Percentiles rank a stretch among this genome's conserved stretches.
Conservation (phyloP, 2,329 filamentous ascomycete species). For the Colletotrichum tropicicola region DNA sequence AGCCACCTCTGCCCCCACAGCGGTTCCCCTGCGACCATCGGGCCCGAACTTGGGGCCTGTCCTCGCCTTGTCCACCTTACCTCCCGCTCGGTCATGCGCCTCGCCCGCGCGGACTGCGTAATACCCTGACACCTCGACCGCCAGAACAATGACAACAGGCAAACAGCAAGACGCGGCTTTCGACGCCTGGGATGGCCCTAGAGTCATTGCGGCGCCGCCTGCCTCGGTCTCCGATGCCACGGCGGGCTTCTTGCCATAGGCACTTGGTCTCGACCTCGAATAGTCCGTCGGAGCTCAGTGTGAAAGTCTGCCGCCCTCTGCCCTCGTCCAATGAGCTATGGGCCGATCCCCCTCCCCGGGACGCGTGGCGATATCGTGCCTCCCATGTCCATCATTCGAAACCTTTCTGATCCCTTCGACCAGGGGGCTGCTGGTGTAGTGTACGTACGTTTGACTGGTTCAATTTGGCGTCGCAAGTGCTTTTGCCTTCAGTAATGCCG, state of each 20-base stretch:
- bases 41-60: slow-evolving; percentile 13
- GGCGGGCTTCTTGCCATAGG: background rate
- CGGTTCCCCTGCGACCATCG: background rate
- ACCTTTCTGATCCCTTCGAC: slow-evolving; percentile 26
- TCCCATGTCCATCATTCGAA: slow-evolving; percentile 27
- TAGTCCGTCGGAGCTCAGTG: slow-evolving; percentile 10
- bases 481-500: slow-evolving; percentile 27
- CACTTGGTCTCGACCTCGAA: background rate
- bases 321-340: slow-evolving; percentile 20
- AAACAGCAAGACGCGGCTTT: slow-evolving; percentile 5
- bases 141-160: background rate
- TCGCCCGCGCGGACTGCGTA: slow-evolving; percentile 11
- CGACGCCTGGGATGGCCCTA: background rate
- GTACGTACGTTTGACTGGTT: slow-evolving; percentile 23
- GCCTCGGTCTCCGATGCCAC: slow-evolving; percentile 11
- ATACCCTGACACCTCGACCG: slow-evolving; percentile 3
- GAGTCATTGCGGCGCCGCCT: background rate
- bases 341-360: slow-evolving; percentile 14
- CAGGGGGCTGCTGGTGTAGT: slow-evolving; percentile 12
- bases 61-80: slow-evolving; percentile 2
- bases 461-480: slow-evolving; percentile 19
- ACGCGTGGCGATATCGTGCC: slow-evolving; percentile 31
- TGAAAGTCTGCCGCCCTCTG: slow-evolving; percentile 2
- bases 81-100: background rate
- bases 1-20: background rate